Evolutionary conservation across 2,329 filamentous ascomycete genomes (phyloP).

Genomic region (Colletotrichum lupini): DNA sequence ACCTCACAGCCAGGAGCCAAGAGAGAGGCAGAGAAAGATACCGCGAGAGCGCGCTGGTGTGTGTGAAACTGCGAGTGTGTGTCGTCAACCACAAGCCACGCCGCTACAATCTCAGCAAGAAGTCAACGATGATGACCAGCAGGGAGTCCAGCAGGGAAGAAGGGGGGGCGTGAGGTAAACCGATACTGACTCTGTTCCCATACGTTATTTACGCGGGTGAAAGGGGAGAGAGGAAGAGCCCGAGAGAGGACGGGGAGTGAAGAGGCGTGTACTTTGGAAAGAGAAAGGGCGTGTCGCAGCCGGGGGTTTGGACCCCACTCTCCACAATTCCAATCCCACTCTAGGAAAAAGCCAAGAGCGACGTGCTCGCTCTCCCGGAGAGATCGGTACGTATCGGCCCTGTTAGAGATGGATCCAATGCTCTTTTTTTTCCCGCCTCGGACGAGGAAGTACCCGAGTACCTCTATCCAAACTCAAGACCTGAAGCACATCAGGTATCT

Average conservation of each 20-base stretch:
- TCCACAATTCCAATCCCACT: constrained; percentile 13
- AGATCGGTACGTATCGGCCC: constrained; percentile 15
- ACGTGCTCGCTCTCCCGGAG: constrained; percentile 33
- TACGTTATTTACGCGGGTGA: constrained; percentile 4
- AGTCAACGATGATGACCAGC: background rate
- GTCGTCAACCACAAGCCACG: background rate
- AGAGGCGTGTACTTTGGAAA: constrained; percentile 2
- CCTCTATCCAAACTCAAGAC: background rate
- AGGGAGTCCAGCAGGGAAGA: background rate
- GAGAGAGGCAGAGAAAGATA: constrained; percentile 1
- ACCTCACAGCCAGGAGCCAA: background rate
- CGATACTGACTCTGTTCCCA: constrained; percentile 11
- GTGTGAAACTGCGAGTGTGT: background rate
- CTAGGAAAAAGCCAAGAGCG: constrained; percentile 27
- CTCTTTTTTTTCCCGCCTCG: constrained; percentile 5
- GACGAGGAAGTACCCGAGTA: background rate
- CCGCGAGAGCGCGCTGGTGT: background rate
- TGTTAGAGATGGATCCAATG: background rate
- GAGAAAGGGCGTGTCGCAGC: background rate
- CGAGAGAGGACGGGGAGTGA: background rate
- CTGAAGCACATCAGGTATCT: background rate
- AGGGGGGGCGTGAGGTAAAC: background rate
- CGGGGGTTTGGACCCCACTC: constrained; percentile 7
- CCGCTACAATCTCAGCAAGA: background rate
- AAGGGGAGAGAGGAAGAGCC: constrained; percentile 12